Conservation (phyloP, 1,284 basidiomycete species). For the Flammula alnicola region DNA sequence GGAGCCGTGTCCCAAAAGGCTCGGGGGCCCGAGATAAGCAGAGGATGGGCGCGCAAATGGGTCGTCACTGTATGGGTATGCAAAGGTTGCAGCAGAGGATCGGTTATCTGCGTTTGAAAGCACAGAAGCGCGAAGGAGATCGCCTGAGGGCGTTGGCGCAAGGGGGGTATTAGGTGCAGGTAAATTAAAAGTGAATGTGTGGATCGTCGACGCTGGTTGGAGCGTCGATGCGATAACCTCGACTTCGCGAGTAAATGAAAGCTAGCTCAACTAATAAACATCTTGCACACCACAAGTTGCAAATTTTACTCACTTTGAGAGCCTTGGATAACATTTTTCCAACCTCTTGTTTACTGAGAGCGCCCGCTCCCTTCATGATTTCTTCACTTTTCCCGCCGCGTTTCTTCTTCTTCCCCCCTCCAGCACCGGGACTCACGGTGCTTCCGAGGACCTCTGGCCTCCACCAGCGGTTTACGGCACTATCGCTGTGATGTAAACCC, state of each 20-base stretch:
- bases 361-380: conserved; percentile 68
- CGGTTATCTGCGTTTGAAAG: conserved; percentile 62
- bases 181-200: conserved; percentile 89
- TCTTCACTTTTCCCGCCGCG: conserved; percentile 62
- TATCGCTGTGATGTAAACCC: conserved; percentile 84
- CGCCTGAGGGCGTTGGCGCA: conserved; percentile 70
- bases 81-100: conserved; percentile 65
- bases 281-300: background rate
- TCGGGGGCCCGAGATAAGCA: conserved; percentile 74
- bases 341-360: conserved; percentile 81
- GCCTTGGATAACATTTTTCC: conserved; percentile 90
- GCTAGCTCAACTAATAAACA: conserved; percentile 43
- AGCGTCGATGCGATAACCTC: conserved; percentile 93
- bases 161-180: conserved; percentile 74
- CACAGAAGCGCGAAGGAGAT: conserved; percentile 73
- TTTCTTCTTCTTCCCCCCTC: conserved; percentile 65
- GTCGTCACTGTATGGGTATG: conserved; percentile 73
- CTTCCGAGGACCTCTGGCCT: conserved; percentile 91
- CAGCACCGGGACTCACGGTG: conserved; percentile 85
- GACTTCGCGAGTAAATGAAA: conserved; percentile 90
- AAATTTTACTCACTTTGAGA: conserved; percentile 67
- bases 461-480: conserved; percentile 93
- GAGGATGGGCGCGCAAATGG: conserved; percentile 78
- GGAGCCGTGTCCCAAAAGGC: conserved; percentile 53
- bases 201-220: conserved; percentile 89